Conservation (phyloP, 306 rosid genomes). For the Prunus fruticosa region DNA sequence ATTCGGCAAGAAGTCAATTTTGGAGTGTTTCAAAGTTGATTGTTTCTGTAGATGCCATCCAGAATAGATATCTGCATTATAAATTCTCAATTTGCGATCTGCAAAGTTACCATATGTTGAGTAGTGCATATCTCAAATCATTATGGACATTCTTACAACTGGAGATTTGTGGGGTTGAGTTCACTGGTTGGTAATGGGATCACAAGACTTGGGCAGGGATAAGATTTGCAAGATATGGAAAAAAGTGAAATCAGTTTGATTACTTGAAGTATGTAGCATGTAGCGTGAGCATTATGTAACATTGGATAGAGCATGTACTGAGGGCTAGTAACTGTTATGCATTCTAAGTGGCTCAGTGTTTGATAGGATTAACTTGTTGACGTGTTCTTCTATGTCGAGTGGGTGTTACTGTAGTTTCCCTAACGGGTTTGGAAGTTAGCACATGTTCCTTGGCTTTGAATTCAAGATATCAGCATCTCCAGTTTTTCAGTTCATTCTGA, state of each 20-base stretch:
- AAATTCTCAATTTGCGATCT: conserved; percentile 27
- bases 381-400: conserved; percentile 9
- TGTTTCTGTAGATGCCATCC: conserved; percentile 41
- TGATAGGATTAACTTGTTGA: conserved; percentile 19
- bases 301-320: conserved; percentile 18
- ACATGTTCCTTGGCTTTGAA: conserved; percentile 23
- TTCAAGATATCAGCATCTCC: conserved; percentile 10
- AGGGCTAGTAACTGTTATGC: conserved; percentile 5
- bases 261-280: conserved; percentile 18
- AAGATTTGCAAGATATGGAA: conserved; percentile 22
- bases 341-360: conserved; percentile 24
- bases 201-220: conserved; percentile 17
- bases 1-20: conserved; percentile 48
- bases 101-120: conserved; percentile 33
- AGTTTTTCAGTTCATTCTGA: conserved; percentile 25
- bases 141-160: conserved; percentile 27
- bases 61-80: conserved; percentile 52
- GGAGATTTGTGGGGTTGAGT: conserved; percentile 36
- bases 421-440: conserved; percentile 15
- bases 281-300: neutral
- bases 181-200: conserved; percentile 17
- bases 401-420: neutral
- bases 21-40: conserved; percentile 48
- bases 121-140: conserved; percentile 29
- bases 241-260: neutral